These are phyloP conservation scores for Sporopachydermia quercuum DNA, from an alignment of 805 yeast genomes.

Conservation along the genomic window DNA sequence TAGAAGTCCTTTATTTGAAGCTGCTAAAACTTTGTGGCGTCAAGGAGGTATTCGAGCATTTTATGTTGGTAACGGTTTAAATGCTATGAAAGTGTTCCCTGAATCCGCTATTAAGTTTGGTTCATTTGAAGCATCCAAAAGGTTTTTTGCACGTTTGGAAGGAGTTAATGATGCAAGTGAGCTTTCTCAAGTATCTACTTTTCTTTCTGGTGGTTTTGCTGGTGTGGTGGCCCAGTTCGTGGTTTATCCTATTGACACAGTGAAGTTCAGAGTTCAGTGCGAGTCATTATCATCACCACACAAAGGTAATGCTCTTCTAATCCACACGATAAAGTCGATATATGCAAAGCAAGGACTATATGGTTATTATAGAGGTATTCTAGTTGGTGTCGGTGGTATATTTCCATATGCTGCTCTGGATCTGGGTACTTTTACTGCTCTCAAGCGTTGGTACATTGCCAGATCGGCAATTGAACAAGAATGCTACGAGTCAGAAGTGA, in stretches of 20 bases:
- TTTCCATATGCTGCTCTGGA: conserved; percentile 97
- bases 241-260: conserved; percentile 90
- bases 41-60: conserved; percentile 83
- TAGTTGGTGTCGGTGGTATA: conserved; percentile 88
- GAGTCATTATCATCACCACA: conserved; percentile 55
- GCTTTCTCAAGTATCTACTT: conserved; percentile 64
- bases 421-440: conserved; percentile 79
- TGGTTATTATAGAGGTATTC: conserved; percentile 74
- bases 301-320: conserved; percentile 46
- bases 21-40: conserved; percentile 64
- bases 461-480: conserved; percentile 41
- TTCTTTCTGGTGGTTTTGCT: conserved; percentile 89
- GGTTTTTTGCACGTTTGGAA: conserved; percentile 56
- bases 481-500: conserved; percentile 49
- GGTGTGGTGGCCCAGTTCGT: conserved; percentile 88
- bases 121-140: conserved; percentile 77
- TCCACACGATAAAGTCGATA: conserved; percentile 63
- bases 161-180: conserved; percentile 59
- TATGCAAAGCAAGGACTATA: conserved; percentile 63
- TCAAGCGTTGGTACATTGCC: conserved; percentile 61
- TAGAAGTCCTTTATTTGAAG: conserved; percentile 65
- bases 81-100: conserved; percentile 88
- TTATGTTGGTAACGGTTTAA: conserved; percentile 90
- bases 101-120: conserved; percentile 97
- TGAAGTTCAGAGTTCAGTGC: conserved; percentile 88